Percentiles rank a stretch among this genome's conserved stretches.
These are phyloP conservation scores for Rhododendron simsii DNA, from an alignment of 148 eudicot species.

Conservation along the genomic window DNA sequence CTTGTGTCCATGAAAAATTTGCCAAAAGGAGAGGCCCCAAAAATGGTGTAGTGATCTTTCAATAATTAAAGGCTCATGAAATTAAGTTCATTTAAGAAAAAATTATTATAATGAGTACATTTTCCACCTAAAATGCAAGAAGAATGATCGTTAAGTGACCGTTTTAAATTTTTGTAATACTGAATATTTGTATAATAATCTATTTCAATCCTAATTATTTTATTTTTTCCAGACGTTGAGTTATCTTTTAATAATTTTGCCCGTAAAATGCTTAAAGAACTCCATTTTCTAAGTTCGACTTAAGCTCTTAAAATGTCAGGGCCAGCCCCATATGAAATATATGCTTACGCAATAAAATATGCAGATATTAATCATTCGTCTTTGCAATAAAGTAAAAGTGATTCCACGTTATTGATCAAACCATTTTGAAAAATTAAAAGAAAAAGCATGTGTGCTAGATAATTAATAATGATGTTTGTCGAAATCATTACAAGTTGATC, in stretches of 20 bases:
- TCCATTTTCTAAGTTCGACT: too few species aligned
- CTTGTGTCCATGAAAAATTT: not conserved
- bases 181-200: not conserved
- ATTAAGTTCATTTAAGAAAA: too few species aligned
- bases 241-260: too few species aligned
- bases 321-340: not conserved
- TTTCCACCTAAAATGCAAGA: too few species aligned
- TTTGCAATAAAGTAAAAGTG: not conserved
- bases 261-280: too few species aligned
- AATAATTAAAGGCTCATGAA: too few species aligned
- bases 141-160: too few species aligned
- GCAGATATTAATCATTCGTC: not conserved
- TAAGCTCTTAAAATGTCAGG: not conserved
- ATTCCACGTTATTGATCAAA: slow-evolving; percentile 1
- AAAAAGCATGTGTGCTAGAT: not conserved
- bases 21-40: not conserved
- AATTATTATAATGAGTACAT: too few species aligned
- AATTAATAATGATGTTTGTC: not conserved
- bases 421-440: not conserved
- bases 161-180: too few species aligned
- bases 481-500: not conserved
- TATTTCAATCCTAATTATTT: not conserved
- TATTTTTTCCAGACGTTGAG: not conserved
- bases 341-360: not conserved
- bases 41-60: not conserved